A percentile compares a stretch with the other conserved stretches of the same genome.
These are phyloP conservation scores for Capniomyces stellatus DNA, from an alignment of 371 early-diverging fungal species.

Conservation along the genomic window DNA sequence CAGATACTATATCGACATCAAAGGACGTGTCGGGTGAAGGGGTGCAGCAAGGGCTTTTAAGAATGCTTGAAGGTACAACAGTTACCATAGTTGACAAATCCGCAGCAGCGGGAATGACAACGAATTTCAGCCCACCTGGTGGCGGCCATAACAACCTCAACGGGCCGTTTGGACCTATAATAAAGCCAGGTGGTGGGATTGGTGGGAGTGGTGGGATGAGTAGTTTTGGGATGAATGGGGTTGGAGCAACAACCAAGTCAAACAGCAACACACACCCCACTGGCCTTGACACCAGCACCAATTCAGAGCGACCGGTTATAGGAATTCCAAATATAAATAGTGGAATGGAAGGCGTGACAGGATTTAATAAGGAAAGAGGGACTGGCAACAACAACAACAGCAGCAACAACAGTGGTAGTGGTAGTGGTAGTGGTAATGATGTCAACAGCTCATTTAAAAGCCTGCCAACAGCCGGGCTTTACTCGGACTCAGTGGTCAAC, in stretches of 20 bases:
- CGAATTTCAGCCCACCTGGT: slow-evolving; percentile 23
- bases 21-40: slow-evolving; percentile 89
- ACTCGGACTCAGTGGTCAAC: slow-evolving; percentile 4
- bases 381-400: neutral
- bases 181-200: neutral
- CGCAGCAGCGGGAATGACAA: slow-evolving; percentile 23
- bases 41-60: slow-evolving; percentile 70
- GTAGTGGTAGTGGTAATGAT: slow-evolving; percentile 2
- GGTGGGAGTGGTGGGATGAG: neutral
- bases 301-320: neutral
- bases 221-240: neutral
- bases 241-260: neutral
- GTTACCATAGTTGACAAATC: slow-evolving; percentile 73
- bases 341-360: neutral
- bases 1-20: slow-evolving; percentile 53
- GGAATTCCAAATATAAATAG: neutral
- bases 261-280: neutral
- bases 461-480: neutral
- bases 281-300: neutral
- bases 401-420: neutral
- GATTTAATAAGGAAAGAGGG: neutral
- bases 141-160: slow-evolving; percentile 10
- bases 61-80: slow-evolving; percentile 78
- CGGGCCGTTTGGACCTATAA: neutral
- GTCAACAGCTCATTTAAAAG: neutral